Percentiles rank a stretch among this genome's conserved stretches.
phyloP scores from a whole-genome alignment of 192 early-diverging fungal genomes.

The Coemansia sp. region DNA sequence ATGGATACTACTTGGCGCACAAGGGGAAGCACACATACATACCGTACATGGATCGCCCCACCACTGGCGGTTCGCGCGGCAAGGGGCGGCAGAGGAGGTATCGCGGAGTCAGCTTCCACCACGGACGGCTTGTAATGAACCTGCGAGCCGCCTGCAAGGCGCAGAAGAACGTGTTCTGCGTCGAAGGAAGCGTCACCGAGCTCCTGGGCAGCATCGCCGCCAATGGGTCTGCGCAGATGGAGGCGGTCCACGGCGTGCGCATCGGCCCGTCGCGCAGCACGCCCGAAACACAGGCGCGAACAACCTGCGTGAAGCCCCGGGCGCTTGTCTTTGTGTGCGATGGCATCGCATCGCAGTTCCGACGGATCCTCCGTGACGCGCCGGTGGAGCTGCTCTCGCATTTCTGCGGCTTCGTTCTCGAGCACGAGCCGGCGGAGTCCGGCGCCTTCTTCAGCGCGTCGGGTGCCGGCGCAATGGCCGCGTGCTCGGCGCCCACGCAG shows the following conservation, averaged over 20 bases:
- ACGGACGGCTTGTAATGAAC: conserved; percentile 90
- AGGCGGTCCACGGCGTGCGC: conserved; percentile 23
- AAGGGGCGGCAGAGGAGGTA: conserved; percentile 41
- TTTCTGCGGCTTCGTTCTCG: conserved; percentile 49
- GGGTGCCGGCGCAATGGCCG: neutral
- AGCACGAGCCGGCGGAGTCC: conserved; percentile 56
- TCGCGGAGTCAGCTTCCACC: conserved; percentile 85
- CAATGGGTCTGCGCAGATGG: neutral
- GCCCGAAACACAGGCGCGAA: conserved; percentile 4
- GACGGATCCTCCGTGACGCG: conserved; percentile 55
- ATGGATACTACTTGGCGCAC: conserved; percentile 87
- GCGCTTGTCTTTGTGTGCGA: conserved; percentile 85
- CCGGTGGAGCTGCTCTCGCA: conserved; percentile 41
- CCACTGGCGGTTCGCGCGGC: conserved; percentile 4
- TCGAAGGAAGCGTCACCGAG: conserved; percentile 76
- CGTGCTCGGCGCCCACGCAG: conserved; percentile 53
- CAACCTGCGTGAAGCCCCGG: conserved; percentile 29
- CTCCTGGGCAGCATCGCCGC: conserved; percentile 53
- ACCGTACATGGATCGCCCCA: conserved; percentile 64
- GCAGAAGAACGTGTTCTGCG: conserved; percentile 64
- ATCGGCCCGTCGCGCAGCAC: conserved; percentile 18
- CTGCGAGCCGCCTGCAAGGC: conserved; percentile 63
- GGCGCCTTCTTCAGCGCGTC: conserved; percentile 78
- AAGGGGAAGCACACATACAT: conserved; percentile 63
- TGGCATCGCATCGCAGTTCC: conserved; percentile 94